These are phyloP conservation scores for Cercis canadensis DNA, from an alignment of 306 rosid genomes.

Conservation along the genomic window DNA sequence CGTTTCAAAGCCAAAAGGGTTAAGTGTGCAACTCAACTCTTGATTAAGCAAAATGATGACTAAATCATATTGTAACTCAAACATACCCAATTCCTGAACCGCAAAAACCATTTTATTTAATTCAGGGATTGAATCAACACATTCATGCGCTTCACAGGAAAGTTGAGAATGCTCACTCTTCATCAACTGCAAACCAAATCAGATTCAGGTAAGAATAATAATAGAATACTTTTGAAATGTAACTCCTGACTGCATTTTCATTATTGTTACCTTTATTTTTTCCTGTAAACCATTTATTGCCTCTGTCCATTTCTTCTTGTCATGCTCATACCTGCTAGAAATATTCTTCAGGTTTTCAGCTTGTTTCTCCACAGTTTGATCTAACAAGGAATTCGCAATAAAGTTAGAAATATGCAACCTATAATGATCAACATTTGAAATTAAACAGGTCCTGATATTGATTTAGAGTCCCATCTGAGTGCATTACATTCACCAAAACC, in stretches of 20 bases:
- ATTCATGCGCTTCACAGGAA: conserved; percentile 77
- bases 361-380: conserved; percentile 79
- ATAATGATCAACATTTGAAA: conserved; percentile 17
- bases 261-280: conserved; percentile 58
- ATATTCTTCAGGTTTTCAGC: conserved; percentile 65
- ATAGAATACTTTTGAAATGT: conserved; percentile 13
- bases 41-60: conserved; percentile 20
- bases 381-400: conserved; percentile 48
- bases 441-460: conserved; percentile 8
- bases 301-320: conserved; percentile 68
- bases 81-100: conserved; percentile 77
- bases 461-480: conserved; percentile 10
- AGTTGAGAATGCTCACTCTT: conserved; percentile 66
- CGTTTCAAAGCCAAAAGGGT: conserved; percentile 17
- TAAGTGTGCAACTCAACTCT: conserved; percentile 19
- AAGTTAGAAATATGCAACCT: conserved; percentile 23
- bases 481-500: conserved; percentile 10
- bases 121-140: conserved; percentile 86
- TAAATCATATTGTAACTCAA: conserved; percentile 19
- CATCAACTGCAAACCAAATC: conserved; percentile 69
- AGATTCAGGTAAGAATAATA: conserved; percentile 11
- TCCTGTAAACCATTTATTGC: conserved; percentile 63
- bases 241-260: conserved; percentile 12
- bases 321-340: conserved; percentile 63
- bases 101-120: conserved; percentile 85